These are phyloP conservation scores for Acmispon strigosus DNA, from an alignment of 306 rosid genomes.

Conservation along the genomic window DNA sequence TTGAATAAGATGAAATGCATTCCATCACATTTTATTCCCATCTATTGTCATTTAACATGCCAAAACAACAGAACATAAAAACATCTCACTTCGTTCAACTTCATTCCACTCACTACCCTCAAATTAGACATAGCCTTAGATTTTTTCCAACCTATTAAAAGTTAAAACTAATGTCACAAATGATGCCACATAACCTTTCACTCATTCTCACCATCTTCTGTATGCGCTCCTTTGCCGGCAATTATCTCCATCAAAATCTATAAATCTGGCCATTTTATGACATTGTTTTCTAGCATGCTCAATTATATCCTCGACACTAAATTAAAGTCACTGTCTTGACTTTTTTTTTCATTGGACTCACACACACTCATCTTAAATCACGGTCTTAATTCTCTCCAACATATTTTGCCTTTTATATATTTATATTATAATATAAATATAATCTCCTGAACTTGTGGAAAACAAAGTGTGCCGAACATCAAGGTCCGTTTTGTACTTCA, in stretches of 20 bases:
- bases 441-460: background rate
- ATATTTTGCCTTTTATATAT: background rate
- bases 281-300: slow-evolving; percentile 18
- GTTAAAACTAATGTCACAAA: no score
- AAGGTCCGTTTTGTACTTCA: background rate
- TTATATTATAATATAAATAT: background rate
- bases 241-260: slow-evolving; percentile 9
- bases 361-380: slow-evolving; percentile 30
- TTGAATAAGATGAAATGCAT: no score
- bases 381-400: slow-evolving; percentile 22
- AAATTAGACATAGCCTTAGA: no score
- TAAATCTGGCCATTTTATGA: background rate
- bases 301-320: background rate
- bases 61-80: no score
- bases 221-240: slow-evolving; percentile 30
- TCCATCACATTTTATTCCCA: no score
- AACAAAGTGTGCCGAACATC: background rate
- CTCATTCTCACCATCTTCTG: background rate
- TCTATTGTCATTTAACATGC: no score
- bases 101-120: no score
- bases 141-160: no score
- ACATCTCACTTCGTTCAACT: no score
- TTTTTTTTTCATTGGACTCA: slow-evolving; percentile 4
- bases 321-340: slow-evolving; percentile 18
- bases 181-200: no score